phyloP scores from a whole-genome alignment of 73 alveolate species.

The Paramecium sonneborni region DNA sequence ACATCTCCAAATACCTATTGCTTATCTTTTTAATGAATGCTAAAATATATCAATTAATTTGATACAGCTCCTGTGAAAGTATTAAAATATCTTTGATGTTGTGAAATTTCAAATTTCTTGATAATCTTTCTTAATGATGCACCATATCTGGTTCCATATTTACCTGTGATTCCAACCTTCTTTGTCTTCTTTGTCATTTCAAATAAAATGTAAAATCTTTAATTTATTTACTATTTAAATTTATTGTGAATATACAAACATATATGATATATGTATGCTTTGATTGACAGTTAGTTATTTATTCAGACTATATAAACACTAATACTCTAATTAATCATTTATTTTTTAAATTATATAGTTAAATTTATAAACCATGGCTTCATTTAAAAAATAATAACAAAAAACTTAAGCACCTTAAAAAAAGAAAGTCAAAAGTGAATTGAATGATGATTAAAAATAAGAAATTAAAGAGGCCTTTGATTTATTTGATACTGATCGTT shows the following conservation, averaged over 20 bases:
- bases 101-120: constrained; percentile 93
- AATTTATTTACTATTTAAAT: background rate
- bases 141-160: constrained; percentile 97
- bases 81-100: constrained; percentile 87
- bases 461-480: constrained; percentile 98
- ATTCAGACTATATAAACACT: background rate
- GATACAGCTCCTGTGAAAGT: constrained; percentile 92
- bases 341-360: background rate
- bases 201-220: constrained; percentile 44
- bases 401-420: constrained; percentile 29
- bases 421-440: constrained; percentile 56
- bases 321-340: background rate
- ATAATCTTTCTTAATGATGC: constrained; percentile 93
- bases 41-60: background rate
- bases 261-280: background rate
- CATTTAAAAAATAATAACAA: background rate
- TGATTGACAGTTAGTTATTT: background rate
- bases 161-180: constrained; percentile 97
- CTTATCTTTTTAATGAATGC: constrained; percentile 83
- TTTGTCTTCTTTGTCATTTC: constrained; percentile 88
- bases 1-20: constrained; percentile 93
- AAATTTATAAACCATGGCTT: background rate
- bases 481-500: constrained; percentile 96
- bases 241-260: background rate
- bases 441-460: constrained; percentile 84